A percentile compares a stretch with the other conserved stretches of the same genome.
phyloP scores from a whole-genome alignment of 2,329 filamentous ascomycete genomes.

The Cladophialophora yegresii region DNA sequence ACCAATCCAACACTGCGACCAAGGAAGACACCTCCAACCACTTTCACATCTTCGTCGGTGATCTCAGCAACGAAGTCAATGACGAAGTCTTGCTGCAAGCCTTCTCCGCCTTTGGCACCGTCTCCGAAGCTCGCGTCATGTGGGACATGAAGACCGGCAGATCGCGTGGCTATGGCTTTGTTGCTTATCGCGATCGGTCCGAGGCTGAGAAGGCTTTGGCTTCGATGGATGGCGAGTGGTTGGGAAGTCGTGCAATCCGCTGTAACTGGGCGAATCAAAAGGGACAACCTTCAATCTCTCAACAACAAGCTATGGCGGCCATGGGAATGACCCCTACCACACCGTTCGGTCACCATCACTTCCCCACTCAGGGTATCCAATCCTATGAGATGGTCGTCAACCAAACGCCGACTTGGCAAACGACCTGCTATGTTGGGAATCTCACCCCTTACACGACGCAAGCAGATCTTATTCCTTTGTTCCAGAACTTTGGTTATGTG shows the following conservation, averaged over 20 bases:
- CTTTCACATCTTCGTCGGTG: conserved; percentile 98
- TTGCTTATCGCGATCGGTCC: conserved; percentile 88
- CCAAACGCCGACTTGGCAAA: conserved; percentile 97
- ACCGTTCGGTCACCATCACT: conserved; percentile 94
- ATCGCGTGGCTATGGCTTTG: conserved; percentile 95
- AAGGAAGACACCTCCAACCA: conserved; percentile 98
- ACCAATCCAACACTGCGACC: conserved; percentile 89
- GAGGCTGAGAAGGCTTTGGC: conserved; percentile 95
- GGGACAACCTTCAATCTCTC: conserved; percentile 97
- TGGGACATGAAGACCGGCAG: conserved; percentile 99
- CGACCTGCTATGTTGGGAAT: conserved; percentile 96
- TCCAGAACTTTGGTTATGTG: conserved; percentile 98
- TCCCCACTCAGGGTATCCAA: conserved; percentile 92
- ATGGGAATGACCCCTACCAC: conserved; percentile 99
- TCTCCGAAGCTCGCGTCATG: conserved; percentile 98
- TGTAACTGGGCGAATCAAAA: conserved; percentile 99
- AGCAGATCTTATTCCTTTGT: conserved; percentile 93
- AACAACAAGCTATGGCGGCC: conserved; percentile 93
- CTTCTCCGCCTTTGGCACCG: conserved; percentile 91
- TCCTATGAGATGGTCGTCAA: conserved; percentile 96
- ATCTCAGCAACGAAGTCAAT: conserved; percentile 97
- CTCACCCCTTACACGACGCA: conserved; percentile 96
- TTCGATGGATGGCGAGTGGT: conserved; percentile 99
- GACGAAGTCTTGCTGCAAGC: conserved; percentile 91
- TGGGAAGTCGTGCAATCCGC: conserved; percentile 94